These are phyloP conservation scores for Fomitopsis schrenkii DNA, from an alignment of 1,284 basidiomycete genomes.

Conservation along the genomic window DNA sequence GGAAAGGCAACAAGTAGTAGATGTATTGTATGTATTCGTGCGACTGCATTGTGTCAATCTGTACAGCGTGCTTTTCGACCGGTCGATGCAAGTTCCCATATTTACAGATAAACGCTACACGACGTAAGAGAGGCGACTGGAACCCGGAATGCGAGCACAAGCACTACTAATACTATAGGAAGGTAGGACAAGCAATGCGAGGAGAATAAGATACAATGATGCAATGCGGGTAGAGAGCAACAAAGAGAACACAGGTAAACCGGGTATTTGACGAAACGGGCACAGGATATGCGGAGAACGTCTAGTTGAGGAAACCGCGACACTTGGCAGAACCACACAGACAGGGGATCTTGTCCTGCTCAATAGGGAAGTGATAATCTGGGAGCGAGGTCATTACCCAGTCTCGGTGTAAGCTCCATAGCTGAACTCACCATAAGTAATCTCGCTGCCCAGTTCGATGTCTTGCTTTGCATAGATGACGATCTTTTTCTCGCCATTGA, in stretches of 20 bases:
- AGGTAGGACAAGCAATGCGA: constrained; percentile 14
- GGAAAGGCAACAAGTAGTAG: neutral
- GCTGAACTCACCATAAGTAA: constrained; percentile 74
- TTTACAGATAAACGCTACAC: constrained; percentile 8
- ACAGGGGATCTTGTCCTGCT: constrained; percentile 90
- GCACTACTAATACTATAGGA: constrained; percentile 1
- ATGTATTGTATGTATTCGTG: neutral
- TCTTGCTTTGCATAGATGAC: constrained; percentile 97
- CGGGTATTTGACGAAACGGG: constrained; percentile 16
- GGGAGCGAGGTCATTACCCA: constrained; percentile 6
- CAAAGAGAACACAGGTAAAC: constrained; percentile 4
- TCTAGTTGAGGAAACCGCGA: constrained; percentile 85
- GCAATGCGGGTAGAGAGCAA: constrained; percentile 9
- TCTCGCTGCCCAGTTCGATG: constrained; percentile 92
- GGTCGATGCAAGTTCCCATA: neutral
- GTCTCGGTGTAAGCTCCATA: neutral
- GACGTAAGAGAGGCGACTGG: neutral
- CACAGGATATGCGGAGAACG: constrained; percentile 5
- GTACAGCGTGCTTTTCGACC: constrained; percentile 3
- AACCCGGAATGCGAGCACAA: neutral
- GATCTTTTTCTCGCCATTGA: constrained; percentile 98
- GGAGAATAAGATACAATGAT: constrained; percentile 25
- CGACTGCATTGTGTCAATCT: constrained; percentile 1
- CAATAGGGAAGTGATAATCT: constrained; percentile 94
- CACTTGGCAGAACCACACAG: constrained; percentile 85